Conservation (phyloP, 2,329 filamentous ascomycete species). For the Beauveria australis region DNA sequence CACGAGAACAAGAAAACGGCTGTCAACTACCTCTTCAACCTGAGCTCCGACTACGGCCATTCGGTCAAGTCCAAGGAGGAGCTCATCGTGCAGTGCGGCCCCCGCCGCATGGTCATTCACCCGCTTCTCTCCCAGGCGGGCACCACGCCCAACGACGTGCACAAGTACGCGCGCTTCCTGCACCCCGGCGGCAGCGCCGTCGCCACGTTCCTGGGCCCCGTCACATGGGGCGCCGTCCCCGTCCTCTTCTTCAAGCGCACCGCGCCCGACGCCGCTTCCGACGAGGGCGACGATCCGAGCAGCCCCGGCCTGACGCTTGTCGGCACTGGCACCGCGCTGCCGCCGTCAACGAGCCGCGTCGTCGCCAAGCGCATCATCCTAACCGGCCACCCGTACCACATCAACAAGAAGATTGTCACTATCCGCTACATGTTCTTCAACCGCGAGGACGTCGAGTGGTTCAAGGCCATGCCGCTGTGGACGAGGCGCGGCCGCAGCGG, state of each 20-base stretch:
- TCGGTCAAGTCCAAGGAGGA: slow-evolving; percentile 90
- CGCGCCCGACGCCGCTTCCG: slow-evolving; percentile 32
- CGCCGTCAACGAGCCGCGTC: slow-evolving; percentile 67
- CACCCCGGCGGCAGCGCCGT: slow-evolving; percentile 87
- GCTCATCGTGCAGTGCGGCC: slow-evolving; percentile 83
- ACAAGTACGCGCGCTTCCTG: slow-evolving; percentile 90
- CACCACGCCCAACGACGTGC: slow-evolving; percentile 89
- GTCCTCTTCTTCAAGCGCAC: slow-evolving; percentile 75
- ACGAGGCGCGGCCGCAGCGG: slow-evolving; percentile 81
- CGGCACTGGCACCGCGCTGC: slow-evolving; percentile 78
- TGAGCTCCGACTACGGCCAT: slow-evolving; percentile 65
- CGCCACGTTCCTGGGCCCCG: slow-evolving; percentile 79
- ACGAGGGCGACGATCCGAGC: slow-evolving; percentile 33
- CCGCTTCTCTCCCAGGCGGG: slow-evolving; percentile 86
- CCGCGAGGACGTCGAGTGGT: slow-evolving; percentile 90
- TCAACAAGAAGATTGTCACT: slow-evolving; percentile 95
- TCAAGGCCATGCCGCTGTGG: slow-evolving; percentile 93
- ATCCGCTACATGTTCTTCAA: slow-evolving; percentile 99
- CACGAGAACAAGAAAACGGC: slow-evolving; percentile 93
- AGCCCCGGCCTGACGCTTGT: slow-evolving; percentile 60
- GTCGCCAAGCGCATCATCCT: slow-evolving; percentile 91
- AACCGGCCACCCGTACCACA: slow-evolving; percentile 95
- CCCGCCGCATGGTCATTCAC: slow-evolving; percentile 78
- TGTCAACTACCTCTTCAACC: slow-evolving; percentile 81
- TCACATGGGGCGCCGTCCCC: slow-evolving; percentile 90